A percentile compares a stretch with the other conserved stretches of the same genome.
Evolutionary conservation across 305 asterid species (phyloP).

Genomic region (Rubia tinctorum): DNA sequence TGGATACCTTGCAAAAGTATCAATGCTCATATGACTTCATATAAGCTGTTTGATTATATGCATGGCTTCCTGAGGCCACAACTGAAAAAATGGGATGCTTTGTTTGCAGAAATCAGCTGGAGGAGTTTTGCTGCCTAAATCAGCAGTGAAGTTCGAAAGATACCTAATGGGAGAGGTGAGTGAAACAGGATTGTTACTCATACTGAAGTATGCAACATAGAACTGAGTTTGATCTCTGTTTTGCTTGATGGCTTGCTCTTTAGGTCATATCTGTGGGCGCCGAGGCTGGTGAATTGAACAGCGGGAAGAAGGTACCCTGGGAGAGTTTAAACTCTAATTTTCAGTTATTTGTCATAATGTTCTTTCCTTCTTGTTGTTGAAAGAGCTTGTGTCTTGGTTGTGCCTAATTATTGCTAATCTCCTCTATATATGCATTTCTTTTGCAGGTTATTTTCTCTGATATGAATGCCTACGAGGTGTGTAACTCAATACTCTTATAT

Average conservation of each 20-base stretch:
- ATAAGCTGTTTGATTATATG: not conserved
- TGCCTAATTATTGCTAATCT: not conserved
- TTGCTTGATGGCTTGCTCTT: not conserved
- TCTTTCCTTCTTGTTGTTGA: not conserved
- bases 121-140: constrained; percentile 84
- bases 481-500: constrained; percentile 8
- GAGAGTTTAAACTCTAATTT: not conserved
- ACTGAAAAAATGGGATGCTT: constrained; percentile 12
- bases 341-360: not conserved
- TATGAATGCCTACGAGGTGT: constrained; percentile 80
- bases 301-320: constrained; percentile 66
- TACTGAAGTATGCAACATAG: not conserved
- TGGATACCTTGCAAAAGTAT: not conserved
- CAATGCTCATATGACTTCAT: not conserved
- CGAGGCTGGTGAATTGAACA: constrained; percentile 53
- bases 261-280: constrained; percentile 75
- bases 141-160: constrained; percentile 81
- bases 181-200: not conserved
- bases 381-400: too few relatives aligned
- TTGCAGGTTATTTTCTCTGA: constrained; percentile 90
- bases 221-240: not conserved
- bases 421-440: not conserved
- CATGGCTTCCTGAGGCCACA: not conserved
- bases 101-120: constrained; percentile 82
- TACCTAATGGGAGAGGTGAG: constrained; percentile 90